A percentile compares a stretch with the other conserved stretches of the same genome.
Evolutionary conservation across 805 yeast genomes (phyloP).

Genomic region (Saccharomycodes ludwigii): DNA sequence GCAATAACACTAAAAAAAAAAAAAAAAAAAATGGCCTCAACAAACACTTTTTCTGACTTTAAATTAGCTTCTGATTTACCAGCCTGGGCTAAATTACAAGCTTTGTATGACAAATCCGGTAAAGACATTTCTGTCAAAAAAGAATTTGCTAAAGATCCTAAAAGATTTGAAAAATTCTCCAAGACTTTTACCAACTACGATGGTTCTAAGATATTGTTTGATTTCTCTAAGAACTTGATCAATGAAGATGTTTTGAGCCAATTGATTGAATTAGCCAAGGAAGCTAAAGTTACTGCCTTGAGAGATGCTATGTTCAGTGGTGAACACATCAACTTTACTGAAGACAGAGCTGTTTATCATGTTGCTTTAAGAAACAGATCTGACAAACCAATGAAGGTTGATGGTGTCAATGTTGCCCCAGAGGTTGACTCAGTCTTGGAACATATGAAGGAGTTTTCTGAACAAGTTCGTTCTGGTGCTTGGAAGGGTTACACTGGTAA

Average conservation of each 20-base stretch:
- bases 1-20: constrained; percentile 4
- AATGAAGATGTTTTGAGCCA: constrained; percentile 66
- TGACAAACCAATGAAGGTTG: constrained; percentile 72
- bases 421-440: constrained; percentile 85
- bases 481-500: constrained; percentile 98
- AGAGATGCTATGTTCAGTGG: constrained; percentile 91
- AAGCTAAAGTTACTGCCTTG: constrained; percentile 75
- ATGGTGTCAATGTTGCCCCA: constrained; percentile 79
- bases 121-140: constrained; percentile 60
- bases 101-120: constrained; percentile 55
- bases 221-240: constrained; percentile 88
- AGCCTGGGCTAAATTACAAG: constrained; percentile 73
- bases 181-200: constrained; percentile 75
- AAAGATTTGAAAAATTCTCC: constrained; percentile 66
- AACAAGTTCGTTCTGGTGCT: constrained; percentile 76
- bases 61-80: constrained; percentile 61
- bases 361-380: constrained; percentile 93
- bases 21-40: constrained; percentile 11
- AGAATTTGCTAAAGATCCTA: constrained; percentile 63
- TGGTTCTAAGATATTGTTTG: constrained; percentile 81
- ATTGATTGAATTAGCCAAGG: constrained; percentile 72
- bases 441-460: constrained; percentile 95
- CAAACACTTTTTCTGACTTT: constrained; percentile 32
- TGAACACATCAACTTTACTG: constrained; percentile 89
- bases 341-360: constrained; percentile 94